A percentile compares a stretch with the other conserved stretches of the same genome.
These are phyloP conservation scores for Emmonsiellopsis sp. DNA, from an alignment of 2,329 filamentous ascomycete genomes.

Conservation along the genomic window DNA sequence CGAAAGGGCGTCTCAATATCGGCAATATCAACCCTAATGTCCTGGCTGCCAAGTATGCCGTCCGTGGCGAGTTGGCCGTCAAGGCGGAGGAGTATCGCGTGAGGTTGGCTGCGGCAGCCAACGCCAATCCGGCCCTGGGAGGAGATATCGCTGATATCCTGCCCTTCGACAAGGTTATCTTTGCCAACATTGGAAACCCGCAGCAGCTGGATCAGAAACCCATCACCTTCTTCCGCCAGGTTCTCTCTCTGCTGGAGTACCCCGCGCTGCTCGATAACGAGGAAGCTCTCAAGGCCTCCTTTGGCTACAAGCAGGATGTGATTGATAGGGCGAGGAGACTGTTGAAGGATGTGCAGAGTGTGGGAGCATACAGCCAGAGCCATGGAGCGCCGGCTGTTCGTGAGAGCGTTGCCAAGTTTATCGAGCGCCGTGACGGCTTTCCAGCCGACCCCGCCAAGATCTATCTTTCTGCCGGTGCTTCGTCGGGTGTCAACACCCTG, in stretches of 20 bases:
- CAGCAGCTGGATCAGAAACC: slow-evolving; percentile 99
- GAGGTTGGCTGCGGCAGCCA: slow-evolving; percentile 40
- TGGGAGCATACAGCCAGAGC: slow-evolving; percentile 94
- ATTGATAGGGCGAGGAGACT: slow-evolving; percentile 74
- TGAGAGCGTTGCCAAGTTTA: slow-evolving; percentile 83
- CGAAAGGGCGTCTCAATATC: slow-evolving; percentile 51
- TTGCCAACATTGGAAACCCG: slow-evolving; percentile 97
- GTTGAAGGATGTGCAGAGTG: slow-evolving; percentile 74
- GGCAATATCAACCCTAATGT: slow-evolving; percentile 91
- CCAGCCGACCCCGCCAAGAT: slow-evolving; percentile 70
- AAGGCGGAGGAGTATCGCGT: slow-evolving; percentile 86
- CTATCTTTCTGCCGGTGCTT: slow-evolving; percentile 86
- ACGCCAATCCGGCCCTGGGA: slow-evolving; percentile 22
- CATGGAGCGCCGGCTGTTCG: slow-evolving; percentile 80
- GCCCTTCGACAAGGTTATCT: slow-evolving; percentile 85
- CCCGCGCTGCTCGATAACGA: slow-evolving; percentile 74
- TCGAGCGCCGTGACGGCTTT: slow-evolving; percentile 86
- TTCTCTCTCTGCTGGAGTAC: slow-evolving; percentile 87
- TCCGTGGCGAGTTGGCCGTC: slow-evolving; percentile 89
- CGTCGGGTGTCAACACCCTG: slow-evolving; percentile 88
- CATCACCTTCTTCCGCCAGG: slow-evolving; percentile 97
- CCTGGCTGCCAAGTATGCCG: slow-evolving; percentile 83
- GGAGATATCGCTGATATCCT: slow-evolving; percentile 32
- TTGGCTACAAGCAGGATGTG: slow-evolving; percentile 87
- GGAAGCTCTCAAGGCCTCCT: slow-evolving; percentile 61